Evolutionary conservation across 2,329 filamentous ascomycete genomes (phyloP), one percentile per base, ranked within the genome.

Genomic region (Monilinia laxa): DNA sequence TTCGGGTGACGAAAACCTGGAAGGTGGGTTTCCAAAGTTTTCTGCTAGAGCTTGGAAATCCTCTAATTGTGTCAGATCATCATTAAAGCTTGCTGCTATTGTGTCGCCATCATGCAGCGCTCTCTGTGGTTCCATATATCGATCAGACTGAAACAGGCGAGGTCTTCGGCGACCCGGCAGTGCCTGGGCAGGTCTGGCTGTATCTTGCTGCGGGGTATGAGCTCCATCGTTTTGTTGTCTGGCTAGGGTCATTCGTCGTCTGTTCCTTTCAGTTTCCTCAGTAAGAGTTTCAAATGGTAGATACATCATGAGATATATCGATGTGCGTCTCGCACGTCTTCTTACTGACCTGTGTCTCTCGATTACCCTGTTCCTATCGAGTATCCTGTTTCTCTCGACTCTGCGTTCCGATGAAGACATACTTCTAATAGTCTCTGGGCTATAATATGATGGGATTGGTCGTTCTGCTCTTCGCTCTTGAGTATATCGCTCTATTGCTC

Each of bases 401-500:
- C 57, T 49, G 18, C 55, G 63, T 42, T 65, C 63, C 14, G 63
- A 60, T 18, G 67, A 66, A 3, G 63, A 60, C 63, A 65, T 65
- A 16, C 25, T 60, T 18, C 31, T 52, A 20, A 38, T 40, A 49
- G 56, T 18, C 6, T 47, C 62, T 45, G 68, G 62, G 20, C 20
- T 42, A 52, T 23, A 14, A 47, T 62, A 28, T 14, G 38, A 47
- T 42, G 49, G 38, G 18, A 12, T 65, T 42, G 18, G 14, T 45
- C 28, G 23, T 62, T 55, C 64, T 28, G 51, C 49, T 55, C 25
- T n/a, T 35, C 58, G 52, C 51, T 35, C 49, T 55, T 62, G 57
- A 2, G 45, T 42, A n/a, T 54, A 66, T 54, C 64, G 57, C 69
- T 79, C 79, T 78, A 82, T 78, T 62, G 78, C 77, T 71, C 79